phyloP scores from a whole-genome alignment of 1,284 basidiomycete species.

The Pseudozyma flocculosa region DNA sequence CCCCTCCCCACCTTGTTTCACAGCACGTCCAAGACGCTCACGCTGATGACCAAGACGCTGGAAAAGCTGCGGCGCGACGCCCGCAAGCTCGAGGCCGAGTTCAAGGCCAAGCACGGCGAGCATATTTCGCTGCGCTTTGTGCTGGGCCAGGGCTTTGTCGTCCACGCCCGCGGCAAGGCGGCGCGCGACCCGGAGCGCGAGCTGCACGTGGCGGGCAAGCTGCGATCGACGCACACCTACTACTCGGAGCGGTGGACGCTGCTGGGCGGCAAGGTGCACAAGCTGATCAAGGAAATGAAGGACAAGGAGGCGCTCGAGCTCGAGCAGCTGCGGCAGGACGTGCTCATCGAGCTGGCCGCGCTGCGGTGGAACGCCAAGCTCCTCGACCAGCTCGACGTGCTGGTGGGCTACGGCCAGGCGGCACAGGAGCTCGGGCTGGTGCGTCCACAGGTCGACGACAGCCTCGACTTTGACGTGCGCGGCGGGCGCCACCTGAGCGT shows the following conservation, averaged over 20 bases:
- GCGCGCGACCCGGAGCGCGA: not conserved
- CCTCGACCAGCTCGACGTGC: slow-evolving; percentile 85
- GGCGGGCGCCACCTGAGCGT: slow-evolving; percentile 90
- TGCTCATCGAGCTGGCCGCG: slow-evolving; percentile 10
- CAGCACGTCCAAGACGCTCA: slow-evolving; percentile 31
- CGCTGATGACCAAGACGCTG: slow-evolving; percentile 27
- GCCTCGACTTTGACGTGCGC: slow-evolving; percentile 64
- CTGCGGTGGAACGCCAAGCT: slow-evolving; percentile 74
- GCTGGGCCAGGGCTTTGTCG: slow-evolving; percentile 52
- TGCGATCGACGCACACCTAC: slow-evolving; percentile 44
- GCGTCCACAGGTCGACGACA: slow-evolving; percentile 70
- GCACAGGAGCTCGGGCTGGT: slow-evolving; percentile 78
- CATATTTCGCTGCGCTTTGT: slow-evolving; percentile 38
- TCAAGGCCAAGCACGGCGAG: slow-evolving; percentile 30
- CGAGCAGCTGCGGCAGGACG: slow-evolving; percentile 39
- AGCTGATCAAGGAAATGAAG: slow-evolving; percentile 26
- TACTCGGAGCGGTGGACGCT: slow-evolving; percentile 39
- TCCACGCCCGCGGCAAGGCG: slow-evolving; percentile 40
- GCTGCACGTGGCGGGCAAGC: slow-evolving; percentile 42
- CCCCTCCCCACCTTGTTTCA: too few species aligned
- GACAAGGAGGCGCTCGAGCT: slow-evolving; percentile 36
- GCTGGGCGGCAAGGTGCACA: slow-evolving; percentile 34
- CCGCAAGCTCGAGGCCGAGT: slow-evolving; percentile 17
- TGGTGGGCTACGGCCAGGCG: slow-evolving; percentile 76
- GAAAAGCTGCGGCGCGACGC: slow-evolving; percentile 26